Percentiles rank a stretch among this genome's conserved stretches.
phyloP scores from a whole-genome alignment of 495 filamentous ascomycete species.

The Halenospora varia region DNA sequence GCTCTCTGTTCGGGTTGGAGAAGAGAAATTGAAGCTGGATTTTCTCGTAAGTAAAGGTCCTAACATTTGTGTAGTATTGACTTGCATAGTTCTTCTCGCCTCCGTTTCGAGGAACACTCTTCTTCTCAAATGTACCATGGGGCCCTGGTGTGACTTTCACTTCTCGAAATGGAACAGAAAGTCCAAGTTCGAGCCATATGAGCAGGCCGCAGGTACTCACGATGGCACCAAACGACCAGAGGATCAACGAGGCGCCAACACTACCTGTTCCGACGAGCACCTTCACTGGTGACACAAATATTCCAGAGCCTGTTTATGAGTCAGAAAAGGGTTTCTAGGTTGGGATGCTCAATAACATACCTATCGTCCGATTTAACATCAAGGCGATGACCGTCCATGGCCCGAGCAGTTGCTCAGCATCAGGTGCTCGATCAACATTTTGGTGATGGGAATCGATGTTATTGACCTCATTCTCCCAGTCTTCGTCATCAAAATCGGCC shows the following conservation, averaged over 20 bases:
- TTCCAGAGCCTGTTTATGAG: constrained; percentile 8
- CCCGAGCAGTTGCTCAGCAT: constrained; percentile 6
- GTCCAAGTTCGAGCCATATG: constrained; percentile 7
- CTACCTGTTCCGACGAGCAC: constrained; percentile 15
- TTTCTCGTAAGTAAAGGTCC: not conserved
- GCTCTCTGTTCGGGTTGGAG: not conserved
- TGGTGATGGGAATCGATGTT: not conserved
- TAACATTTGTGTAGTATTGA: not conserved
- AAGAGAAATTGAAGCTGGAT: not conserved
- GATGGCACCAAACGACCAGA: constrained; percentile 14
- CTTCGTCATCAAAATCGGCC: constrained; percentile 7
- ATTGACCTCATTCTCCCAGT: not conserved
- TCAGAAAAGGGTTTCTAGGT: not conserved
- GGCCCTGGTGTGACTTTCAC: not conserved
- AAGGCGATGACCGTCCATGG: constrained; percentile 8
- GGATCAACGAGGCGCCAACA: constrained; percentile 10
- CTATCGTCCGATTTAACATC: constrained; percentile 20
- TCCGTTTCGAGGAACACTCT: constrained; percentile 18
- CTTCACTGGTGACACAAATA: constrained; percentile 12
- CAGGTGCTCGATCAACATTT: constrained; percentile 10
- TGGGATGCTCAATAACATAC: not conserved
- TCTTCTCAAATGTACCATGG: not conserved
- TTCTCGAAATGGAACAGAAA: constrained; percentile 10
- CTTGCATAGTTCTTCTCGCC: constrained; percentile 18
- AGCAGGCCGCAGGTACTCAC: constrained; percentile 7